Evolutionary conservation across 2,329 filamentous ascomycete genomes (phyloP).

Genomic region (Verticillium tricorpus): DNA sequence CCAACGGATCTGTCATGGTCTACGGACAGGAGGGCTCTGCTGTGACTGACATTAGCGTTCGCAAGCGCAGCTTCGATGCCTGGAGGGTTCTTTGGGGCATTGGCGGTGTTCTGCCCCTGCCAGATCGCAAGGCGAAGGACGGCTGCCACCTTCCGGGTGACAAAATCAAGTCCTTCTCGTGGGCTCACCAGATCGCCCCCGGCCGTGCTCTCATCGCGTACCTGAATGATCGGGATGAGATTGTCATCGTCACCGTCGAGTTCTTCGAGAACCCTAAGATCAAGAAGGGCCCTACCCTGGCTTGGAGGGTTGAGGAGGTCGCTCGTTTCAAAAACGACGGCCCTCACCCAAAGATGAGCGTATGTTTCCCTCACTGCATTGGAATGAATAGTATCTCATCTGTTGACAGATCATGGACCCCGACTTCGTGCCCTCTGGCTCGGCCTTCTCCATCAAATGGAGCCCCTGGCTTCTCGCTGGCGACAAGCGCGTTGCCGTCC

Average conservation of each 20-base stretch:
- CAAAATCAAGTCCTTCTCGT: constrained; percentile 45
- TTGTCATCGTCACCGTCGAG: constrained; percentile 47
- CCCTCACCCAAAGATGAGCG: constrained; percentile 28
- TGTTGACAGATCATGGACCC: constrained; percentile 28
- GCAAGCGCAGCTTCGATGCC: constrained; percentile 36
- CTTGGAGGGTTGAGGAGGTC: constrained; percentile 48
- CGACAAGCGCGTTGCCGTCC: constrained; percentile 31
- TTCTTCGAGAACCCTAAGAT: constrained; percentile 17
- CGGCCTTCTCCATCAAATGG: constrained; percentile 49
- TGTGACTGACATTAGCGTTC: constrained; percentile 19
- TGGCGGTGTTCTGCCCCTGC: constrained; percentile 46
- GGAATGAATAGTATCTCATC: background rate
- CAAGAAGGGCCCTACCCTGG: constrained; percentile 11
- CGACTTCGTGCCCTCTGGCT: constrained; percentile 43
- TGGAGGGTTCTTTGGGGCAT: constrained; percentile 55
- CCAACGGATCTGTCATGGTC: constrained; percentile 43
- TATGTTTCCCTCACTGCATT: background rate
- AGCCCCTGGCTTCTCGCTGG: constrained; percentile 43
- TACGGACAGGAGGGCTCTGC: constrained; percentile 41
- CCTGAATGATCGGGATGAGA: constrained; percentile 42
- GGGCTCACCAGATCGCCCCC: constrained; percentile 39
- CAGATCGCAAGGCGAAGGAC: constrained; percentile 28
- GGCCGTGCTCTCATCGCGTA: constrained; percentile 46
- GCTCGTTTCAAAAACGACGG: constrained; percentile 43
- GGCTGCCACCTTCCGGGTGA: constrained; percentile 16